A percentile compares a stretch with the other conserved stretches of the same genome.
These are phyloP conservation scores for Penicillium sp. DNA, from an alignment of 2,329 filamentous ascomycete genomes.

Conservation along the genomic window DNA sequence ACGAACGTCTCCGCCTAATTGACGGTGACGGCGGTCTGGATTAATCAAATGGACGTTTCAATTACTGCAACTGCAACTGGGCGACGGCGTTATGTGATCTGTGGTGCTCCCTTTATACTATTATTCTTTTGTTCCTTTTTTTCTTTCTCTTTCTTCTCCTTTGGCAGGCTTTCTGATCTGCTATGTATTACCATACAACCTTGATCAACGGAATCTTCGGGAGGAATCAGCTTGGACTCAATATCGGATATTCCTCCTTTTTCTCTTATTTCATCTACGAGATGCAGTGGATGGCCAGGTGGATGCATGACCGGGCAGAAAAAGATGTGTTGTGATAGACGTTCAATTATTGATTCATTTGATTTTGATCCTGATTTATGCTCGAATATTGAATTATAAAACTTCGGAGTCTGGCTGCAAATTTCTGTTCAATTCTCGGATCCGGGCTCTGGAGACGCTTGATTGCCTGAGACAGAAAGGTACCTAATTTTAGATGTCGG, in stretches of 20 bases:
- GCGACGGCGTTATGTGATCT: constrained; percentile 20
- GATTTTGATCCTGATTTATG: not conserved
- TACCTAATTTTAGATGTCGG: no score
- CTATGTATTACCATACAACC: constrained; percentile 28
- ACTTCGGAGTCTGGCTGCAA: no score
- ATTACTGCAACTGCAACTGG: constrained; percentile 14
- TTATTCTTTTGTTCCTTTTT: constrained; percentile 2
- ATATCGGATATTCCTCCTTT: not conserved
- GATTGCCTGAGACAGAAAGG: no score
- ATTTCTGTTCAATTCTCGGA: no score
- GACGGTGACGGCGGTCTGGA: constrained; percentile 44
- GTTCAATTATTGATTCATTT: not conserved
- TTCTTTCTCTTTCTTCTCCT: constrained; percentile 8
- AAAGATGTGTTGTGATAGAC: constrained; percentile 3
- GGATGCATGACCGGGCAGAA: not conserved
- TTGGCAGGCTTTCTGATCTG: constrained; percentile 15
- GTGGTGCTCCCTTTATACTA: constrained; percentile 1
- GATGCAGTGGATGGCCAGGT: not conserved
- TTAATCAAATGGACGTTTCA: constrained; percentile 16
- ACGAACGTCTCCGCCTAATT: constrained; percentile 48
- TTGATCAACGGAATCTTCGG: constrained; percentile 5
- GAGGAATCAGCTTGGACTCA: not conserved
- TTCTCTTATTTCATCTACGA: not conserved
- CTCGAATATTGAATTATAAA: no score
- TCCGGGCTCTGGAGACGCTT: no score